Base-by-base conservation (phyloP, 23 red algal species). In the Gracilaria domingensis region DNA sequence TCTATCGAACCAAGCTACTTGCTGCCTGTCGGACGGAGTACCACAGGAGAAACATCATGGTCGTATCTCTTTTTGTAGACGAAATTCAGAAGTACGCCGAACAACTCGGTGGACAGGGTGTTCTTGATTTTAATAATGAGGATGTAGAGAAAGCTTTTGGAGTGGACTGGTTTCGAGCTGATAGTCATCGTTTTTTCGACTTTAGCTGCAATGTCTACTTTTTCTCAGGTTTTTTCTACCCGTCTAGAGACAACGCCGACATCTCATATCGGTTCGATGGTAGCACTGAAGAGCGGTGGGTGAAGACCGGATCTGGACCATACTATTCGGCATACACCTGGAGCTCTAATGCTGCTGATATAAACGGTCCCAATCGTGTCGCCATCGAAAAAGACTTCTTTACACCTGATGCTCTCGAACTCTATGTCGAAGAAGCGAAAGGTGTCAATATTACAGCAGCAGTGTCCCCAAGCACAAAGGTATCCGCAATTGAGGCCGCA, bases 181-280 rank as follows among this genome's bases (percentile, higher is more conserved):
- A 77, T 30, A 77, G 45, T 20, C 40, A 77, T 51, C 30, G 16
- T 33, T 77, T 77, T 32, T 66, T 81, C 51, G 89, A 92, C 28
- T 92, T 92, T 49, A 76, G 54, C 47, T 92, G 89, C 67, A 84
- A 83, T 45, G 80, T 84, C 8, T 92, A 92, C 89, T 92, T 92
- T 65, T 92, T 92, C 80, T 67, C 89, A 3, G 89, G 89, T n/a
- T 92, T 84, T 64, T 92, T 83, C 48, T 92, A 92, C 61, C 89
- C 89, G 6, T 79, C 89, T 29, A 2, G 32, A 26, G 89, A 92
- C 48, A 75, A 84, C 21, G 89, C 79, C 8, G 69, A 84, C 48
- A 84, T 92, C 60, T 84, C 78, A 14, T 92, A 92, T 60, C 39
- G 44, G 79, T 92, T 58, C 30, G 55, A 56, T 57, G 38, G 21